Conservation (phyloP, 2,329 filamentous ascomycete species). For the Stagonosporopsis vannaccii region DNA sequence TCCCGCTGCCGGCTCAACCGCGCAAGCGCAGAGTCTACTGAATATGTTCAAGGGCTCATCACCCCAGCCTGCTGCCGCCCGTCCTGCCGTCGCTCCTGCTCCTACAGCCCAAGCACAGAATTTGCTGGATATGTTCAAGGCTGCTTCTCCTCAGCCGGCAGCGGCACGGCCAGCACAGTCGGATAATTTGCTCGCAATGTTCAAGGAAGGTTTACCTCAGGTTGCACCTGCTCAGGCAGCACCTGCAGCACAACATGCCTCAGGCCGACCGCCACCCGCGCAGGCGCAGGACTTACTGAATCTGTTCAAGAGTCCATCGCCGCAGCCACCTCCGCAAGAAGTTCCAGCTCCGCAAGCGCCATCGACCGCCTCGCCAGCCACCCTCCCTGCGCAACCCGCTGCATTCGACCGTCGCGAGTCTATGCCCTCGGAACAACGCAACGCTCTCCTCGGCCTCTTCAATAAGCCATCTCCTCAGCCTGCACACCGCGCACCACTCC, state of each 20-base stretch:
- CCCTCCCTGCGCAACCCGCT: slow-evolving; percentile 9
- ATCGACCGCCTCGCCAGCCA: slow-evolving; percentile 4
- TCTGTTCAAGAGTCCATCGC: slow-evolving; percentile 19
- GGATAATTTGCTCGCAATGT: slow-evolving; percentile 29
- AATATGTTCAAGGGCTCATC: slow-evolving; percentile 27
- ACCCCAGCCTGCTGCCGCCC: slow-evolving; percentile 11
- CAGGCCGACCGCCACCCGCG: slow-evolving; percentile 2
- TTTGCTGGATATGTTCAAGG: slow-evolving; percentile 29
- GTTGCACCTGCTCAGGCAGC: background rate
- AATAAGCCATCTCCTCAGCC: slow-evolving; percentile 33
- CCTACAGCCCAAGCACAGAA: slow-evolving; percentile 30
- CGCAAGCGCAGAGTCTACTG: slow-evolving; percentile 31
- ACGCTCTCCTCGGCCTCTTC: slow-evolving; percentile 48
- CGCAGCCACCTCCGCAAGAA: slow-evolving; percentile 6
- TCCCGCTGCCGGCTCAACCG: slow-evolving; percentile 21
- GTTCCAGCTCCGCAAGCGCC: background rate
- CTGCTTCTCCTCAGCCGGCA: slow-evolving; percentile 17
- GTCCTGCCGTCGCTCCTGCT: background rate
- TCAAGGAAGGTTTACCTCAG: slow-evolving; percentile 25
- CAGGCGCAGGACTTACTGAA: slow-evolving; percentile 21
- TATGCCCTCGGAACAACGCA: slow-evolving; percentile 42
- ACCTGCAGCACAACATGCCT: slow-evolving; percentile 23
- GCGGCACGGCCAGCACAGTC: slow-evolving; percentile 24
- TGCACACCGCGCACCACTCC: slow-evolving; percentile 21
- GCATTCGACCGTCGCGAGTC: slow-evolving; percentile 39